phyloP scores from a whole-genome alignment of 2,329 filamentous ascomycete genomes.

The Apiospora saccharicola region DNA sequence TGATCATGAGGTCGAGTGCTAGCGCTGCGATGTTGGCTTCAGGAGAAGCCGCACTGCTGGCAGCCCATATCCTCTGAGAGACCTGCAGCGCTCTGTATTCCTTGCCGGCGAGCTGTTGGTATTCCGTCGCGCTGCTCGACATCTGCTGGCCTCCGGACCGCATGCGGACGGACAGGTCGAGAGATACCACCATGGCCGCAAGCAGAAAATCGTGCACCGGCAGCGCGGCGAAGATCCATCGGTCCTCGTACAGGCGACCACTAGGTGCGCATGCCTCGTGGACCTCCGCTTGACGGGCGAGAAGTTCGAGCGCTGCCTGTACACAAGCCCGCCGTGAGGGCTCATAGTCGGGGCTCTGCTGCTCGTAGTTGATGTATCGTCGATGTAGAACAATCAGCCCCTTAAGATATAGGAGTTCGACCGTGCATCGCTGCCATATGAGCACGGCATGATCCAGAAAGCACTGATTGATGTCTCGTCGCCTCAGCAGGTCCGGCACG shows the following conservation, averaged over 20 bases:
- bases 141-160: conserved; percentile 21
- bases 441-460: conserved; percentile 37
- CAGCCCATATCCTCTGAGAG: conserved; percentile 35
- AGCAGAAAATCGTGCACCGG: conserved; percentile 58
- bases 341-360: conserved; percentile 28
- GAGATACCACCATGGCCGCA: conserved; percentile 59
- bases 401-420: conserved; percentile 43
- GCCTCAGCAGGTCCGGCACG: conserved; percentile 37
- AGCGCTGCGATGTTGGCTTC: conserved; percentile 35
- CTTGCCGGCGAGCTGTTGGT: background rate
- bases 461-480: conserved; percentile 37
- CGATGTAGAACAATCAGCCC: conserved; percentile 44
- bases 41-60: conserved; percentile 22
- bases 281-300: conserved; percentile 41
- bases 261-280: conserved; percentile 48
- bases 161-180: conserved; percentile 42
- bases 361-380: conserved; percentile 34
- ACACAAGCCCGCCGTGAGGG: conserved; percentile 37
- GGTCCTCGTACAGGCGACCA: conserved; percentile 51
- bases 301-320: conserved; percentile 36
- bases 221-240: conserved; percentile 54
- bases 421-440: conserved; percentile 39
- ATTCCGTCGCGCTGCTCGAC: conserved; percentile 1
- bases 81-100: conserved; percentile 31
- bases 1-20: conserved; percentile 32